Evolutionary conservation across 2,329 filamentous ascomycete genomes (phyloP).

Genomic region (Didymellaceae sp.): DNA sequence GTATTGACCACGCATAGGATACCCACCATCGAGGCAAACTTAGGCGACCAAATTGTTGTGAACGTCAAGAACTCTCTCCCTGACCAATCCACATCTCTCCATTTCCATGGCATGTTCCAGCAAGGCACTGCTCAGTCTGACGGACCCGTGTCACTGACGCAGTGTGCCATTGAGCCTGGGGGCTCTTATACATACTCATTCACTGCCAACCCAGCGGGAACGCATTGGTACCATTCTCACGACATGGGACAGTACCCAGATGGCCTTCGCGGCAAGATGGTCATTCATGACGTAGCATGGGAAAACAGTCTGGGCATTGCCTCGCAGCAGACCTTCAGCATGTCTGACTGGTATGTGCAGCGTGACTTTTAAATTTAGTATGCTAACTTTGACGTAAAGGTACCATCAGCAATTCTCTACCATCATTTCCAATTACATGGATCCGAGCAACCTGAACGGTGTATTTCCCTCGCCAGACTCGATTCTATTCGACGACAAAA

Average conservation of each 20-base stretch:
- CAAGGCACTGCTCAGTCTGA: constrained; percentile 77
- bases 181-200: constrained; percentile 72
- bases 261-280: constrained; percentile 68
- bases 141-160: constrained; percentile 68
- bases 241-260: constrained; percentile 61
- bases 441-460: constrained; percentile 55
- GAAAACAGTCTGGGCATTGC: constrained; percentile 57
- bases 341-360: constrained; percentile 70
- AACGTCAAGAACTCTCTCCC: constrained; percentile 69
- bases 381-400: background rate
- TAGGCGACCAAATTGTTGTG: constrained; percentile 73
- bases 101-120: constrained; percentile 79
- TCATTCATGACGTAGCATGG: constrained; percentile 66
- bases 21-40: constrained; percentile 73
- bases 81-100: constrained; percentile 69
- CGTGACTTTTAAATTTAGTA: constrained; percentile 32
- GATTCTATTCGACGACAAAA: constrained; percentile 73
- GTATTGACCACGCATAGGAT: constrained; percentile 44
- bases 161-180: constrained; percentile 53
- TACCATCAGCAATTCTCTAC: constrained; percentile 53
- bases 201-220: constrained; percentile 59
- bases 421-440: constrained; percentile 56
- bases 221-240: constrained; percentile 73
- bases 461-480: constrained; percentile 71
- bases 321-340: constrained; percentile 66